Conservation (phyloP, 2,329 filamentous ascomycete genomes). For the Neodidymelliopsis sp. region DNA sequence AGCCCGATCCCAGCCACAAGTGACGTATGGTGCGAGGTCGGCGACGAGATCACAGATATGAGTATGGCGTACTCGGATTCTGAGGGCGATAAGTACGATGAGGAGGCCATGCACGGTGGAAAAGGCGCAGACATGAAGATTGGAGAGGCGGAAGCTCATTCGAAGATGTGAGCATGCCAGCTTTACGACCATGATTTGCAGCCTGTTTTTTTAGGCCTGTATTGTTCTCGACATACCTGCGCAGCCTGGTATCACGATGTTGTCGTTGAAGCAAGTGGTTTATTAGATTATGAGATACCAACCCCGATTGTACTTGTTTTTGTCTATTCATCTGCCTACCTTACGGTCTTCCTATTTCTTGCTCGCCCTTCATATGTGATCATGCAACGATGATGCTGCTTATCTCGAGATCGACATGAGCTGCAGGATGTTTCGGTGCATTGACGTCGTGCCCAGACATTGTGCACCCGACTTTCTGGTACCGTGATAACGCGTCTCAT, state of each 20-base stretch:
- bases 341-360: not conserved
- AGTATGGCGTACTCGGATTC: conserved; percentile 36
- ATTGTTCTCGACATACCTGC: conserved; percentile 10
- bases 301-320: not conserved
- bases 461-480: not conserved
- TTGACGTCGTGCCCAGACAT: not conserved
- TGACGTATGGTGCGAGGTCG: conserved; percentile 79
- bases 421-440: not conserved
- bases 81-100: conserved; percentile 37
- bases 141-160: conserved; percentile 9
- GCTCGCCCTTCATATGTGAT: too few species aligned
- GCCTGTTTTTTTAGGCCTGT: not conserved
- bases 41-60: conserved; percentile 48
- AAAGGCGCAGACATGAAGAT: conserved; percentile 17
- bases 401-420: not conserved
- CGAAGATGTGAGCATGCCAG: not conserved
- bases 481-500: not conserved
- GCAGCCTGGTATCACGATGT: conserved; percentile 6
- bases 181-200: too few species aligned
- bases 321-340: not conserved
- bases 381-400: not conserved
- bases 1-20: conserved; percentile 78
- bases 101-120: conserved; percentile 34
- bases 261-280: not conserved
- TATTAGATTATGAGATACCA: conserved; percentile 14